Conservation (phyloP, 2,329 filamentous ascomycete species). For the Sporothrix curviconia region DNA sequence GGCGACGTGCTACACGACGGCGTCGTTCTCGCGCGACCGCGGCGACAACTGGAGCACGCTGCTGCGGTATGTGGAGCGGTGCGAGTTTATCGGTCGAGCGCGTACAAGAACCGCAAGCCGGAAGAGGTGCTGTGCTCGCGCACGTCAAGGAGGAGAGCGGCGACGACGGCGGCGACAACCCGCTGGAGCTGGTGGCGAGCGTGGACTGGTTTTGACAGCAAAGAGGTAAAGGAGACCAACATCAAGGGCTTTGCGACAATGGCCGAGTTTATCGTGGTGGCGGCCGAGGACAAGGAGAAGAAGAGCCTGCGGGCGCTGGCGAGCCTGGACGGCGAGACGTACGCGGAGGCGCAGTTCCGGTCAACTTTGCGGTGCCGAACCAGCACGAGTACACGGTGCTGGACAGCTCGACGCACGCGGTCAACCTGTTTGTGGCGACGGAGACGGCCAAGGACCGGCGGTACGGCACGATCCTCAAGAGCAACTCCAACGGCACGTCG, state of each 20-base stretch:
- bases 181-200: constrained; percentile 67
- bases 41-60: constrained; percentile 74
- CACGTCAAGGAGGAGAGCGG: constrained; percentile 47
- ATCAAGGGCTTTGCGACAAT: constrained; percentile 87
- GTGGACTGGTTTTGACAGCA: constrained; percentile 67
- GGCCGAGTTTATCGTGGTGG: constrained; percentile 93
- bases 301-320: constrained; percentile 69
- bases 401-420: constrained; percentile 87
- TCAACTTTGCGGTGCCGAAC: constrained; percentile 71
- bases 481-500: constrained; percentile 94
- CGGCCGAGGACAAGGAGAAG: constrained; percentile 62
- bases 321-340: constrained; percentile 76
- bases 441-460: constrained; percentile 57
- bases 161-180: constrained; percentile 52
- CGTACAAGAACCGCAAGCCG: constrained; percentile 45
- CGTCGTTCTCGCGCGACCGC: constrained; percentile 71
- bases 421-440: constrained; percentile 89
- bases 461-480: constrained; percentile 89
- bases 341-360: constrained; percentile 77
- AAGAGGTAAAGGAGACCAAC: constrained; percentile 57
- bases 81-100: constrained; percentile 72
- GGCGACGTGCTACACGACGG: constrained; percentile 62
- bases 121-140: constrained; percentile 57
- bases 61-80: constrained; percentile 67
- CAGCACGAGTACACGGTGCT: constrained; percentile 86